Conservation (phyloP, 352 stramenopile genomes). For the Nothophytophthora sp. region DNA sequence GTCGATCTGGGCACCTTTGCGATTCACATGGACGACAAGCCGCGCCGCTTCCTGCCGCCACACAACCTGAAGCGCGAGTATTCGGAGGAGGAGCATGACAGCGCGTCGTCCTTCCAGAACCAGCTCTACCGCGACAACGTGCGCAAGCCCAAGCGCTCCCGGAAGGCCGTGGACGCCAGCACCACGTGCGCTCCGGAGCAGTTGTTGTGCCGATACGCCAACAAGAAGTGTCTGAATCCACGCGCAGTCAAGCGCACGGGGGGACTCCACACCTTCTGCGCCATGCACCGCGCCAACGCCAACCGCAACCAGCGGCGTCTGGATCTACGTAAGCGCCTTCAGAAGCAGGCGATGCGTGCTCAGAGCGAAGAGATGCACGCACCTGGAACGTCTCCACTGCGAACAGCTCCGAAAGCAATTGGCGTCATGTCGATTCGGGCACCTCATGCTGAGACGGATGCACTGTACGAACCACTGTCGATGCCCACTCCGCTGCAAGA, state of each 20-base stretch:
- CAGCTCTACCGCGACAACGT: conserved; percentile 1
- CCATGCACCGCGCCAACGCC: conserved; percentile 58
- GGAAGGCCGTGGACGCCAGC: conserved; percentile 22
- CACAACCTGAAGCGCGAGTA: conserved; percentile 3
- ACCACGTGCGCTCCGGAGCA: conserved; percentile 40
- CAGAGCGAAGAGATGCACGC: background rate
- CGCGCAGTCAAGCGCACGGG: conserved; percentile 59
- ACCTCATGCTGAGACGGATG: conserved; percentile 4
- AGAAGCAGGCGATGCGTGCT: conserved; percentile 27
- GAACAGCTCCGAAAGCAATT: conserved; percentile 2
- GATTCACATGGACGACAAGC: conserved; percentile 39
- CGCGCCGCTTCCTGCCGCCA: conserved; percentile 5
- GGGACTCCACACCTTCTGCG: conserved; percentile 63
- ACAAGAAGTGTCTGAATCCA: conserved; percentile 57
- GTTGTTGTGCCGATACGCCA: conserved; percentile 59
- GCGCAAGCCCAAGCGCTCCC: conserved; percentile 12
- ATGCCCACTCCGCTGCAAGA: conserved; percentile 38
- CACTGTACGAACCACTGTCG: conserved; percentile 35
- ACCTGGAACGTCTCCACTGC: background rate
- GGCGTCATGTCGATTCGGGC: background rate
- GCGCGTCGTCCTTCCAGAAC: no score
- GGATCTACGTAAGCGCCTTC: conserved; percentile 52
- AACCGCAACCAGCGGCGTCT: conserved; percentile 75
- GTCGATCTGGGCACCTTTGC: conserved; percentile 27
- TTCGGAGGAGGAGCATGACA: conserved; percentile 7